Percentiles rank a stretch among this genome's conserved stretches.
These are phyloP conservation scores for Pittosporum tobira DNA, from an alignment of 129 eudicot species.

Conservation along the genomic window DNA sequence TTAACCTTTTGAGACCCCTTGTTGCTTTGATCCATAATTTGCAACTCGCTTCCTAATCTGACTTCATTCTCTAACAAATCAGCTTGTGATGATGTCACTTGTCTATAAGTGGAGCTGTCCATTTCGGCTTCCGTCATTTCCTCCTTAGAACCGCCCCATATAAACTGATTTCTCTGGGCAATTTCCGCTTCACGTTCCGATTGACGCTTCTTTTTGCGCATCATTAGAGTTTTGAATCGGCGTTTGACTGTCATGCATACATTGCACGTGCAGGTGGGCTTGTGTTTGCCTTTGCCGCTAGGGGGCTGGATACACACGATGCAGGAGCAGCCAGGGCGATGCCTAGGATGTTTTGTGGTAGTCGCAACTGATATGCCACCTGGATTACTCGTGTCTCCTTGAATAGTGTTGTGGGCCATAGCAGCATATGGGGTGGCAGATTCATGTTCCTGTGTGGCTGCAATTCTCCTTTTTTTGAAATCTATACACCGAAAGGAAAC, in stretches of 20 bases:
- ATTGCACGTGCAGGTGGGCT: slow-evolving; percentile 69
- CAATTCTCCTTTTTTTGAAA: slow-evolving; percentile 42
- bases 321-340: slow-evolving; percentile 93
- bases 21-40: slow-evolving; percentile 7
- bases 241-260: slow-evolving; percentile 95
- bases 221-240: slow-evolving; percentile 80
- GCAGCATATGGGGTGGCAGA: slow-evolving; percentile 18
- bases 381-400: slow-evolving; percentile 33
- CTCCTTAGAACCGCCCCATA: slow-evolving; percentile 38
- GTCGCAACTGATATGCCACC: slow-evolving; percentile 42
- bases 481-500: slow-evolving; percentile 27
- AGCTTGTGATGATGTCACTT: slow-evolving; percentile 11
- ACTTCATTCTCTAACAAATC: slow-evolving; percentile 16
- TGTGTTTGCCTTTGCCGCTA: slow-evolving; percentile 94
- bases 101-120: slow-evolving; percentile 20
- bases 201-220: slow-evolving; percentile 87
- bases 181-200: slow-evolving; percentile 91
- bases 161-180: slow-evolving; percentile 40
- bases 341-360: slow-evolving; percentile 92
- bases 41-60: slow-evolving; percentile 23
- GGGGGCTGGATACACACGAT: slow-evolving; percentile 97
- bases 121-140: slow-evolving; percentile 49
- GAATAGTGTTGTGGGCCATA: slow-evolving; percentile 17
- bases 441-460: slow-evolving; percentile 38
- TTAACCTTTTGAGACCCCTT: slow-evolving; percentile 6